Evolutionary conservation across 106 monocot species (phyloP).

Genomic region (Cymbidium sinense): DNA sequence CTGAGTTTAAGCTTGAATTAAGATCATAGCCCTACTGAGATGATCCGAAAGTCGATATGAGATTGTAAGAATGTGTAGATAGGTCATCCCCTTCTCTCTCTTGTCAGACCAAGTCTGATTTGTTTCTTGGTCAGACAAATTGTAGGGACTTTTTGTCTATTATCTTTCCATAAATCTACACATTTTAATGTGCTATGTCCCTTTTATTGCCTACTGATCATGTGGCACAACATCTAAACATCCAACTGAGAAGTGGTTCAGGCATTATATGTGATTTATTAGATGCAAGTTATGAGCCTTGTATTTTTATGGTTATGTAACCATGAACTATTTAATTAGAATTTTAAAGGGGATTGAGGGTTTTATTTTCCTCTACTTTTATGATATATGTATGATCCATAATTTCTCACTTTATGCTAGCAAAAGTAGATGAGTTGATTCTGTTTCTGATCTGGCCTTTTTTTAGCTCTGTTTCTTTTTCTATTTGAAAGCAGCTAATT

Average conservation of each 20-base stretch:
- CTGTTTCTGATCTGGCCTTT: too few relatives aligned
- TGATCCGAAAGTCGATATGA: not conserved
- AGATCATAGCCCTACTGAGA: not conserved
- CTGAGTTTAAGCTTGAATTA: not conserved
- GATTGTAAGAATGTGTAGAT: conserved; percentile 1
- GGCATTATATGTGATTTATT: conserved; percentile 2
- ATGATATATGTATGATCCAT: too few relatives aligned
- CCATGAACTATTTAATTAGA: not conserved
- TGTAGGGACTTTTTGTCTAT: not conserved
- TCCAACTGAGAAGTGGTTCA: not conserved
- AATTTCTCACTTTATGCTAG: too few relatives aligned
- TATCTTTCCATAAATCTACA: not conserved
- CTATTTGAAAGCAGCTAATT: too few relatives aligned
- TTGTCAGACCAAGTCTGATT: conserved; percentile 4
- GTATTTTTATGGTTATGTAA: not conserved
- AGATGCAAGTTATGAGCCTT: not conserved
- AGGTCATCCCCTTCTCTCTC: not conserved
- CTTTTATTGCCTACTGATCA: not conserved
- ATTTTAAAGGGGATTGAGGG: not conserved
- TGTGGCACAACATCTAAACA: too few relatives aligned
- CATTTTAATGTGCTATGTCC: not conserved
- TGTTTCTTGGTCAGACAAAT: conserved; percentile 4
- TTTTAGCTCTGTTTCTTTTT: too few relatives aligned
- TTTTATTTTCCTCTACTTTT: not conserved
- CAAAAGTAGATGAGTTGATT: too few relatives aligned